Evolutionary conservation across 345 rosid species (phyloP).

Genomic region (Luvunga scandens): DNA sequence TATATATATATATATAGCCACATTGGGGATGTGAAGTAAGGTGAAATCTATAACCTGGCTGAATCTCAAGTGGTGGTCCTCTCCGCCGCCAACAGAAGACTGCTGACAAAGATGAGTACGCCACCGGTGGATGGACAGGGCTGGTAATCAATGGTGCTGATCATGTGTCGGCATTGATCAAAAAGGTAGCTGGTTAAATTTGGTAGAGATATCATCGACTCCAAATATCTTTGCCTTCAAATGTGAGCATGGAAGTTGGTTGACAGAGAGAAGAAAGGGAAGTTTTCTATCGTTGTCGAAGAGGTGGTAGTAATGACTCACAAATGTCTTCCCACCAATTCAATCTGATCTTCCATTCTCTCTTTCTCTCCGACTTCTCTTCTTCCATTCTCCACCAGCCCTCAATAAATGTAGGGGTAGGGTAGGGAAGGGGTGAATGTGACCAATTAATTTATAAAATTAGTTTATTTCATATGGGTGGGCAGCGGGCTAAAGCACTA

Average conservation of each 20-base stretch:
- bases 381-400: not conserved
- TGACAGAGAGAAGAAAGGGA: conserved; percentile 58
- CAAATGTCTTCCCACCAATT: conserved; percentile 69
- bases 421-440: not conserved
- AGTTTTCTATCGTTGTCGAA: conserved; percentile 60
- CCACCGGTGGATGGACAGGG: conserved; percentile 57
- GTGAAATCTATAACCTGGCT: conserved; percentile 54
- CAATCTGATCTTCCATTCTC: conserved; percentile 56
- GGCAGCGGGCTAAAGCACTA: not conserved
- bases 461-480: not conserved
- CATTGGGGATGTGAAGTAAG: too few relatives aligned
- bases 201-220: conserved; percentile 48
- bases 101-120: conserved; percentile 69
- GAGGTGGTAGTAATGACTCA: conserved; percentile 68
- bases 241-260: conserved; percentile 68
- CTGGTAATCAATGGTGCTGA: conserved; percentile 78
- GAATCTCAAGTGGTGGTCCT: conserved; percentile 66
- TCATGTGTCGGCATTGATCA: conserved; percentile 59
- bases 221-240: conserved; percentile 67
- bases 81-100: conserved; percentile 65
- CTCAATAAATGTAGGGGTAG: conserved; percentile 10
- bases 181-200: conserved; percentile 67
- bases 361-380: conserved; percentile 1
- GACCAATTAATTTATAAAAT: too few relatives aligned
- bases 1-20: too few relatives aligned